Evolutionary conservation across 2,329 filamentous ascomycete species (phyloP).

Genomic region (Stylonectria norvegica): DNA sequence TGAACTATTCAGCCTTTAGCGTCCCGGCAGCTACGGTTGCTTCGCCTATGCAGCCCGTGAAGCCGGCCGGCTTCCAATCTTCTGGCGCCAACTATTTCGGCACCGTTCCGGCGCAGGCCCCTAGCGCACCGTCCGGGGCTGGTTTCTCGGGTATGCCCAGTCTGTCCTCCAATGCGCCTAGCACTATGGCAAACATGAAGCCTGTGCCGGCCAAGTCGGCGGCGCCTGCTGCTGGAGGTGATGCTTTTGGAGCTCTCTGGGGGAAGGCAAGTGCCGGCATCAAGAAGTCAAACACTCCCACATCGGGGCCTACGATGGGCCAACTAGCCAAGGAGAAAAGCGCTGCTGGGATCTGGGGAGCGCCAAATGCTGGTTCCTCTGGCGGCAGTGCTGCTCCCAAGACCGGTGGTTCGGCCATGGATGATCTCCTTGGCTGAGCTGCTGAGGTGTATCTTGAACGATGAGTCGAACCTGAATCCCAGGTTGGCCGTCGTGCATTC

Average conservation of each 20-base stretch:
- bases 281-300: constrained; percentile 65
- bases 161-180: constrained; percentile 34
- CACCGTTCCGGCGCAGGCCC: constrained; percentile 57
- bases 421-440: constrained; percentile 47
- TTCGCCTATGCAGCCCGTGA: constrained; percentile 44
- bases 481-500: not conserved
- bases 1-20: constrained; percentile 63
- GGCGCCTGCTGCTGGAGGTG: constrained; percentile 60
- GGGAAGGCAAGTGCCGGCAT: constrained; percentile 69
- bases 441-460: constrained; percentile 1
- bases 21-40: constrained; percentile 32
- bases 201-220: constrained; percentile 50
- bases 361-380: constrained; percentile 47
- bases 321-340: constrained; percentile 98
- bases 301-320: constrained; percentile 73
- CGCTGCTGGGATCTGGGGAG: constrained; percentile 89
- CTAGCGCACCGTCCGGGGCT: constrained; percentile 30
- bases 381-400: constrained; percentile 27
- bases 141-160: constrained; percentile 31
- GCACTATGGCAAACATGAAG: constrained; percentile 45
- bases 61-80: constrained; percentile 67
- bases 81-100: constrained; percentile 90
- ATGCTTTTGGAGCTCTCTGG: constrained; percentile 89
- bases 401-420: constrained; percentile 39
- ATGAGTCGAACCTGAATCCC: not conserved